Conservation (phyloP, 2,329 filamentous ascomycete species). For the Xylaria digitata region DNA sequence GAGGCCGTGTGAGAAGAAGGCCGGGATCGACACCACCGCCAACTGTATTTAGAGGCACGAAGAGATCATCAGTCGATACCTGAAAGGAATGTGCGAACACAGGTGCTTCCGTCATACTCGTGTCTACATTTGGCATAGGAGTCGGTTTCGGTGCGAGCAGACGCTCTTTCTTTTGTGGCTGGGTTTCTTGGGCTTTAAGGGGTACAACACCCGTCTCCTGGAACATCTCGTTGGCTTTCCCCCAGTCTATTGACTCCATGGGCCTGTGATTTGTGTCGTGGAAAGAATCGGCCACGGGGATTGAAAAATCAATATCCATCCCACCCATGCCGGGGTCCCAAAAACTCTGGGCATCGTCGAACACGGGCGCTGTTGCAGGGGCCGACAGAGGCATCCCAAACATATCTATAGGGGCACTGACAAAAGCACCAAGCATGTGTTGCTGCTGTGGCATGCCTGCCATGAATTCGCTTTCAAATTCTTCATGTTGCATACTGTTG, state of each 20-base stretch:
- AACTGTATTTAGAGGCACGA: conserved; percentile 57
- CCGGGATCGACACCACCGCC: conserved; percentile 69
- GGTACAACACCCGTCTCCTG: conserved; percentile 57
- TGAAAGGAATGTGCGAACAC: conserved; percentile 58
- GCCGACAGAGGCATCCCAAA: conserved; percentile 72
- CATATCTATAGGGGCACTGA: conserved; percentile 63
- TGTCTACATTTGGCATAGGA: conserved; percentile 55
- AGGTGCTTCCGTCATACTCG: conserved; percentile 52
- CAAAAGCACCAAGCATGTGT: conserved; percentile 58
- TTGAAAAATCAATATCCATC: conserved; percentile 70
- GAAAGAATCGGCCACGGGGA: conserved; percentile 59
- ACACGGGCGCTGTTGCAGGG: conserved; percentile 61
- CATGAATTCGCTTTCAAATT: conserved; percentile 64
- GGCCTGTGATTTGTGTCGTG: conserved; percentile 57
- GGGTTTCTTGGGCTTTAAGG: conserved; percentile 53
- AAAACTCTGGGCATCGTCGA: conserved; percentile 58
- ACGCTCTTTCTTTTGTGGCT: conserved; percentile 57
- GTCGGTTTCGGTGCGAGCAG: conserved; percentile 62
- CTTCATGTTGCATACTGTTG: conserved; percentile 68
- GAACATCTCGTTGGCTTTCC: conserved; percentile 65
- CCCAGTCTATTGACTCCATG: conserved; percentile 68
- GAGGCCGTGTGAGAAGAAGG: conserved; percentile 66
- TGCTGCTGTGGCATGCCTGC: conserved; percentile 60
- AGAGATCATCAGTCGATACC: conserved; percentile 62
- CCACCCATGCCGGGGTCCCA: conserved; percentile 68